phyloP scores from a whole-genome alignment of 148 eudicot genomes.

The Cornus kousa region DNA sequence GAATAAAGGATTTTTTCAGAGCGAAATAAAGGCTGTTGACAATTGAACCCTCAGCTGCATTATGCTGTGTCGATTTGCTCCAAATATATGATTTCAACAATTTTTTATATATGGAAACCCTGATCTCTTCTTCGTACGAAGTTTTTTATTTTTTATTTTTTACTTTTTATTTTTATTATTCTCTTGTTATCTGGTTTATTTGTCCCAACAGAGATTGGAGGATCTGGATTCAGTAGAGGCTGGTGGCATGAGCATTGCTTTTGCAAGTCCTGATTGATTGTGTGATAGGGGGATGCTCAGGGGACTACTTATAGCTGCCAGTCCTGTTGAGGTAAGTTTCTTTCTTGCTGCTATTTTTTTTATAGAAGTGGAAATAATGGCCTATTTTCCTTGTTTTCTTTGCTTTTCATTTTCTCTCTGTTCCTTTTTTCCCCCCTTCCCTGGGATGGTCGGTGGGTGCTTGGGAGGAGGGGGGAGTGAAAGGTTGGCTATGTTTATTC shows the following conservation, averaged over 20 bases:
- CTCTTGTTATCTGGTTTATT: not conserved
- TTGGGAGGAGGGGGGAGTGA: not conserved
- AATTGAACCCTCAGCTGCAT: not conserved
- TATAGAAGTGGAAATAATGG: not conserved
- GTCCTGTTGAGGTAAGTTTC: conserved; percentile 44
- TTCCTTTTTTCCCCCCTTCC: not conserved
- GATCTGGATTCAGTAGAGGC: conserved; percentile 16
- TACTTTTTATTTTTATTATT: too few relatives aligned
- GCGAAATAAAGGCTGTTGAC: not conserved
- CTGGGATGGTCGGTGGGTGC: not conserved
- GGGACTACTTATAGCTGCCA: conserved; percentile 60
- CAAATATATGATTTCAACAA: not conserved
- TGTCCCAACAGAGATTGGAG: conserved; percentile 30
- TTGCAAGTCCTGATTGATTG: not conserved
- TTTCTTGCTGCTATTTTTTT: not conserved
- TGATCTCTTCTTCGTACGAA: too few relatives aligned
- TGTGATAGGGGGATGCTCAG: conserved; percentile 13
- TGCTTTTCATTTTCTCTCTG: too few relatives aligned
- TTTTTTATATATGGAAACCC: too few relatives aligned
- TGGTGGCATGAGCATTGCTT: conserved; percentile 1
- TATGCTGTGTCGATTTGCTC: not conserved
- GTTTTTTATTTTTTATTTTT: too few relatives aligned
- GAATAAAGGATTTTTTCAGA: not conserved
- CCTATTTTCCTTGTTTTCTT: not conserved
- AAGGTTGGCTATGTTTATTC: not conserved